Conservation (phyloP, 2,329 filamentous ascomycete genomes). For the Scleromitrula shiraiana region DNA sequence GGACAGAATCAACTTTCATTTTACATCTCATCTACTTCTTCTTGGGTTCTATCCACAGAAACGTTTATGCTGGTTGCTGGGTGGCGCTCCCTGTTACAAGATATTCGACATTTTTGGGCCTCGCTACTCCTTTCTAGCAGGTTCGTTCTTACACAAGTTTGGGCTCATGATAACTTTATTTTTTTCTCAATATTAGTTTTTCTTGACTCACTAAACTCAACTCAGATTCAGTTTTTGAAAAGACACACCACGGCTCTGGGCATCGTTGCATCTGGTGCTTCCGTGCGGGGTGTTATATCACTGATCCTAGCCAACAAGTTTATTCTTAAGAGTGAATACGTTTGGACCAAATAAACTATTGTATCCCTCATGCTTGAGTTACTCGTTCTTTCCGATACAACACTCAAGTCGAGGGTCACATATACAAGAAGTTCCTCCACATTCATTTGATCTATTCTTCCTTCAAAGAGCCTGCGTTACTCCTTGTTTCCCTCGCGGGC, state of each 20-base stretch:
- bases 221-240: not conserved
- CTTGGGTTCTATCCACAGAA: too few species aligned
- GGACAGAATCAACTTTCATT: too few species aligned
- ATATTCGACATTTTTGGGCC: too few species aligned
- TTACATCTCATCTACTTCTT: too few species aligned
- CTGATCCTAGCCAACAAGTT: not conserved
- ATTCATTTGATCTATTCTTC: not conserved
- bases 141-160: too few species aligned
- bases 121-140: too few species aligned
- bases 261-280: not conserved
- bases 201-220: not conserved
- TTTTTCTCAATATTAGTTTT: too few species aligned
- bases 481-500: not conserved
- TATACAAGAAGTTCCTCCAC: too few species aligned
- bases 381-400: not conserved
- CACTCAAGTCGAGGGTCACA: not conserved
- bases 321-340: not conserved
- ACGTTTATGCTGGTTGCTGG: too few species aligned
- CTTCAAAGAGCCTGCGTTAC: not conserved
- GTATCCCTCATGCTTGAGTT: not conserved
- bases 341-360: not conserved
- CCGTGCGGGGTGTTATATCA: not conserved
- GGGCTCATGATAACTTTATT: too few species aligned
- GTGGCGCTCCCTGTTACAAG: too few species aligned
- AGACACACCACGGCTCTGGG: not conserved